Percentiles rank a stretch among this genome's conserved stretches.
Conservation (phyloP, 2,329 filamentous ascomycete genomes). For the Ophiostoma ips region DNA sequence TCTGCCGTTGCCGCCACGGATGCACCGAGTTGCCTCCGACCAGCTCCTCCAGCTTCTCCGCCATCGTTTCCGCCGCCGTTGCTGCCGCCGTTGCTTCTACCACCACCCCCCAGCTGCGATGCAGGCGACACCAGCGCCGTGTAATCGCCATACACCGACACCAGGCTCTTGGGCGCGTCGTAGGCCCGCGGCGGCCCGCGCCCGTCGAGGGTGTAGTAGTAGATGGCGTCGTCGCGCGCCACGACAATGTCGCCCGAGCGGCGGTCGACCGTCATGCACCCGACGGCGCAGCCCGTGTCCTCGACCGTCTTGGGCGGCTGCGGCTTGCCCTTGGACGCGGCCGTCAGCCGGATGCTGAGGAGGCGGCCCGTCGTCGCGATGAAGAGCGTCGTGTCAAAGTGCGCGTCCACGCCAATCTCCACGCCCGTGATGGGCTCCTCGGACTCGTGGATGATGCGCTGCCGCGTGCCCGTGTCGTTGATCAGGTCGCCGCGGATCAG, state of each 20-base stretch:
- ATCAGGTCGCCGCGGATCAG: constrained; percentile 88
- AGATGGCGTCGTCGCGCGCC: constrained; percentile 89
- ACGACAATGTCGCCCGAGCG: constrained; percentile 74
- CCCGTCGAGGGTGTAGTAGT: constrained; percentile 78
- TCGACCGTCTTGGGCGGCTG: constrained; percentile 80
- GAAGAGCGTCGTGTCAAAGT: constrained; percentile 67
- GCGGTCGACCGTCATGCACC: constrained; percentile 82
- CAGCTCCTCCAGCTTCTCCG: constrained; percentile 35
- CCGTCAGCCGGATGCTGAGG: constrained; percentile 54
- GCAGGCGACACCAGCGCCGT: constrained; percentile 75
- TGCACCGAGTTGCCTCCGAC: constrained; percentile 59
- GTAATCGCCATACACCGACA: constrained; percentile 72
- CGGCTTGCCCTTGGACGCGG: constrained; percentile 63
- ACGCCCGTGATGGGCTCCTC: constrained; percentile 93
- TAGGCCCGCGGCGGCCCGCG: constrained; percentile 81
- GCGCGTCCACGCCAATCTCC: constrained; percentile 51
- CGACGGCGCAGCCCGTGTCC: constrained; percentile 79
- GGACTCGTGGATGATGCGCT: constrained; percentile 89
- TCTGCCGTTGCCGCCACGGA: constrained; percentile 55
- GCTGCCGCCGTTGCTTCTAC: neutral
- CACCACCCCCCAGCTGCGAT: constrained; percentile 22
- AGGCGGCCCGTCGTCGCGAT: constrained; percentile 84
- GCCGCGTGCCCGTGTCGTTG: constrained; percentile 85
- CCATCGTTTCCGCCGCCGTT: neutral
- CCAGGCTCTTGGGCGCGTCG: constrained; percentile 74